Evolutionary conservation across 2,329 filamentous ascomycete genomes (phyloP), one percentile per base, ranked within the genome.

Genomic region (Microdochium nivale): DNA sequence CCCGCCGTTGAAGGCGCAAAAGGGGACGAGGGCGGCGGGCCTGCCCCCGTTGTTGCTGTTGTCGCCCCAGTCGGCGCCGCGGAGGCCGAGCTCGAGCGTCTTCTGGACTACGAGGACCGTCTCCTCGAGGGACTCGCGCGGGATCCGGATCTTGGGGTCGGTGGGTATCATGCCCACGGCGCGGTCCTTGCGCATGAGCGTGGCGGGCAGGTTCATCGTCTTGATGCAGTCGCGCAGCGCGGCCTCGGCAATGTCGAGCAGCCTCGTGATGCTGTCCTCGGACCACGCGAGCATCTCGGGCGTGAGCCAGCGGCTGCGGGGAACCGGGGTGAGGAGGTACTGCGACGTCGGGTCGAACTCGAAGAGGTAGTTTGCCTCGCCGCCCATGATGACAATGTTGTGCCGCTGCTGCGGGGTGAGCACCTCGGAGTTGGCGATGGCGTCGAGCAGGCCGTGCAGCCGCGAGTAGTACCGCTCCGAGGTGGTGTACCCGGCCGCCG

Each of bases 1-100:
- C 11, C 94, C 94, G 51, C 92, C 94, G 67, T 99, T 99, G 75
- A 99, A 99, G 23, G 94, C 94, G 65, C 94, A 99, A 65, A 97
- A 99, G 0, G 94, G 94, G 30, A 99, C 73, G 24, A 54, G 11
- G 35, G 11, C 35, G 35, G 11, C n/a, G 35, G 8, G 8, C 19
- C 10, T 7, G 35, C 16, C 61, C 23, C 57, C 55, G 56, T 59
- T 62, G 50, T 56, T 55, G 54, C 55, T 58, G 51, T 60, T 58
- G 59, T 53, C 40, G 49, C 59, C 53, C 21, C 55, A 52, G 16
- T 54, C 32, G 65, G 16, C 19, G 16, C 16, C 87, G 27, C 86
- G 86, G 1, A 79, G 72, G 40, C 85, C 88, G 60, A 91, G 80
- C 69, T 97, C 92, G 3, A 99, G 78, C 48, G 90, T 90, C 66